Base-by-base conservation (phyloP, 495 filamentous ascomycete genomes). In the Lophiostoma macrostomum region DNA sequence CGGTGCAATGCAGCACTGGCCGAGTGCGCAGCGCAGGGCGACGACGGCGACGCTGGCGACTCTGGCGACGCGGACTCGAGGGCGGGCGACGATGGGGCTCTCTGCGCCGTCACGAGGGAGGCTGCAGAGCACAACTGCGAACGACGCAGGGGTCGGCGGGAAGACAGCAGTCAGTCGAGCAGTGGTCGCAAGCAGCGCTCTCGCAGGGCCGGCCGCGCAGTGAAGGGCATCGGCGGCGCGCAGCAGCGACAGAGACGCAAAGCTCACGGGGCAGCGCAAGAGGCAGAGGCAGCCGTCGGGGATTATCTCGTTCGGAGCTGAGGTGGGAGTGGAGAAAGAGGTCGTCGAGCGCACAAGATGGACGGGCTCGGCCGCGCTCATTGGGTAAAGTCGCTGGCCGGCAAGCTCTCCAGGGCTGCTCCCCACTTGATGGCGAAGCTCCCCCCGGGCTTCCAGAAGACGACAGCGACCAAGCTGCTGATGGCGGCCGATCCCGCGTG, bases 141-240 rank as follows among this genome's bases (percentile, higher is more conserved):
- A 19, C 10, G 29, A 25, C 30, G 40, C 39, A 41, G 32, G 34
- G 31, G 44, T 12, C 23, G 16, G 14, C 24, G 22, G 40, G 49
- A 31, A 25, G 18, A 58, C 37, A 47, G 49, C 53, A n/a, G 53
- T 52, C 55, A 52, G 55, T 46, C n/a, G n/a, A n/a, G n/a, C n/a
- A n/a, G n/a, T n/a, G n/a, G 55, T 53, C 47, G 55, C 55, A 52
- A 38, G 18, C 40, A 52, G 47, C 55, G 55, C 56, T 39, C 56
- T 27, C 56, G 41, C 50, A 60, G 31, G 28, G 27, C 8, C 14
- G 29, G 37, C 34, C 11, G 32, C 31, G 12, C 42, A 22, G 25
- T 22, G 41, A 18, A 44, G 42, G 54, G 56, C 56, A 60, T 60
- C 50, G 43, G 40, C 12, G 35, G 23, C 39, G n/a, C n/a, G n/a